These are phyloP conservation scores for Sugiyamaella boreocaroliniensis DNA, from an alignment of 805 yeast genomes.

Conservation along the genomic window DNA sequence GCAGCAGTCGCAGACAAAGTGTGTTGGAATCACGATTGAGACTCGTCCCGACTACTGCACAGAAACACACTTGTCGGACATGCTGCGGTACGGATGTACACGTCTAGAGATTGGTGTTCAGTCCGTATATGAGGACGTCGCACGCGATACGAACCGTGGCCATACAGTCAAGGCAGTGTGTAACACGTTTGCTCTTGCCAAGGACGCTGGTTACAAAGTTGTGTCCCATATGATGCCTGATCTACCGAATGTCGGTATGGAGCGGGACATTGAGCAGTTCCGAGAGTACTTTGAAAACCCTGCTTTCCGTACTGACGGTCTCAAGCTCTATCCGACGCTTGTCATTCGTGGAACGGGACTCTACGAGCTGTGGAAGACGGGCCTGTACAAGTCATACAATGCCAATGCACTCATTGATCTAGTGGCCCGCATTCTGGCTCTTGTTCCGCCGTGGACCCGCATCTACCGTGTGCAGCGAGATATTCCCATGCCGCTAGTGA, in stretches of 20 bases:
- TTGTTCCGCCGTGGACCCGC: conserved; percentile 99
- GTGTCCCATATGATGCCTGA: conserved; percentile 99
- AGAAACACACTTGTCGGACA: conserved; percentile 87
- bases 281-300: conserved; percentile 96
- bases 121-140: conserved; percentile 95
- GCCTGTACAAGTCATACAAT: conserved; percentile 86
- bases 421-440: conserved; percentile 90
- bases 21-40: conserved; percentile 97
- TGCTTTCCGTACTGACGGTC: conserved; percentile 92
- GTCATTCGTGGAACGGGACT: conserved; percentile 97
- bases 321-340: conserved; percentile 89
- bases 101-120: conserved; percentile 96
- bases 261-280: conserved; percentile 92
- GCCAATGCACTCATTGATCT: conserved; percentile 91
- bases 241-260: conserved; percentile 97
- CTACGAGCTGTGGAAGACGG: conserved; percentile 95
- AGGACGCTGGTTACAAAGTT: conserved; percentile 96
- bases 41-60: conserved; percentile 99
- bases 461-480: conserved; percentile 97
- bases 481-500: conserved; percentile 97
- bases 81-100: conserved; percentile 95
- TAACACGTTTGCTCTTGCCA: conserved; percentile 92
- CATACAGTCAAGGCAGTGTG: conserved; percentile 95
- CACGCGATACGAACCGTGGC: conserved; percentile 96
- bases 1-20: conserved; percentile 90